Conservation (phyloP, 1,284 basidiomycete genomes). For the Ceratobasidium sp. region DNA sequence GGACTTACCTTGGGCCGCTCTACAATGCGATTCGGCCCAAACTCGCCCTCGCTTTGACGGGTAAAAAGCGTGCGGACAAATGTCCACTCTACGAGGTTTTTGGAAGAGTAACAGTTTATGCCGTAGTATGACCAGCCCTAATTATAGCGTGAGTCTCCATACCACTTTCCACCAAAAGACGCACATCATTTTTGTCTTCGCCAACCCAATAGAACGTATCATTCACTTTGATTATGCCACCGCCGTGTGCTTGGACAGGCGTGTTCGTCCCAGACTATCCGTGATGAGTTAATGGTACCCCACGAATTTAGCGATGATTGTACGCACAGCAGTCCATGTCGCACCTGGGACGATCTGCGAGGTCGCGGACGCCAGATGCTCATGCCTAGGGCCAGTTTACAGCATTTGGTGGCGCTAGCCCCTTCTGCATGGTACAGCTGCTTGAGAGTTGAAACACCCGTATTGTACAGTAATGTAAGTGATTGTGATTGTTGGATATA, state of each 20-base stretch:
- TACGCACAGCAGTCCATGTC: constrained; percentile 46
- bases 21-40: constrained; percentile 46
- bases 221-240: constrained; percentile 45
- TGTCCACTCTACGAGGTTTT: constrained; percentile 47
- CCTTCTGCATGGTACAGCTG: no score
- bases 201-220: constrained; percentile 46
- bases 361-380: constrained; percentile 32
- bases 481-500: no score
- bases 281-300: neutral
- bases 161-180: neutral
- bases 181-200: constrained; percentile 45
- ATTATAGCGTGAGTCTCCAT: neutral
- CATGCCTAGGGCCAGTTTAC: no score
- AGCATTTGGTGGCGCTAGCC: no score
- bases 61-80: constrained; percentile 45
- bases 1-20: no score
- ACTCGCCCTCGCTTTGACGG: constrained; percentile 45
- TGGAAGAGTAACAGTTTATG: constrained; percentile 47
- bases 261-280: constrained; percentile 43
- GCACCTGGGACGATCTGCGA: constrained; percentile 46
- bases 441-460: no score
- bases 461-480: no score
- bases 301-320: neutral
- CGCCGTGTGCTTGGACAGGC: constrained; percentile 48
- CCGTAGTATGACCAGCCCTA: constrained; percentile 45